Evolutionary conservation across 257 asterid species (phyloP), one percentile per base, ranked within the genome.

Genomic region (Gynochthodes officinalis): DNA sequence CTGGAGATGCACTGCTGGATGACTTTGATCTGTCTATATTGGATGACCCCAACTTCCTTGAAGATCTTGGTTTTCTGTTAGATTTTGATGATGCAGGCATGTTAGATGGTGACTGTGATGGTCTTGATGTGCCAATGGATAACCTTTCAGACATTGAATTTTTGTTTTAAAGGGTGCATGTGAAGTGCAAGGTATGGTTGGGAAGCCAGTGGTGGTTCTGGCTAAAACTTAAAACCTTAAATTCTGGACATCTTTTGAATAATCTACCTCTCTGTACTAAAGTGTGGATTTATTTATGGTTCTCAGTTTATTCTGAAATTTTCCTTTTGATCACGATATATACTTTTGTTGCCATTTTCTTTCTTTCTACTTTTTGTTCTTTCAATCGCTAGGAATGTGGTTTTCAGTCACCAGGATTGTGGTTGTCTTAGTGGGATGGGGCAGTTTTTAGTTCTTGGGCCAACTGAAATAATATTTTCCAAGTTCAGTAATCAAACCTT

Each of bases 61-160:
- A 67, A 27, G 59, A 67, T 32, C 14, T 48, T 11, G 19, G 9
- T 67, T 27, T 59, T 14, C 39, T 46, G 43, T 48, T 67, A 55
- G 7, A 66, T 43, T 66, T 46, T 44, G 59, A 44, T 48, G 59
- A 67, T 8, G 71, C 28, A 5, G 35, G 5, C 69, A 39, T 39
- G 69, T 64, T 2, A 37, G 52, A 64, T 1, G 9, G 1, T 39
- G 42, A 28, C 19, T 6, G 25, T 14, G 42, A 18, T 25, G 55
- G 66, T 7, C 75, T 71, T 70, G 40, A 53, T 0, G 66, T 70
- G 65, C 66, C 74, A 4, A 37, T 53, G 50, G 54, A 70, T 40
- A 40, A 27, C 67, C 75, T 71, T 18, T 19, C 54, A 16, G 68
- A 71, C 5, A 66, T 71, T 25, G 33, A 35, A 0, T 4, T 30